Conservation (phyloP, 2,329 filamentous ascomycete genomes). For the Trichoderma breve region DNA sequence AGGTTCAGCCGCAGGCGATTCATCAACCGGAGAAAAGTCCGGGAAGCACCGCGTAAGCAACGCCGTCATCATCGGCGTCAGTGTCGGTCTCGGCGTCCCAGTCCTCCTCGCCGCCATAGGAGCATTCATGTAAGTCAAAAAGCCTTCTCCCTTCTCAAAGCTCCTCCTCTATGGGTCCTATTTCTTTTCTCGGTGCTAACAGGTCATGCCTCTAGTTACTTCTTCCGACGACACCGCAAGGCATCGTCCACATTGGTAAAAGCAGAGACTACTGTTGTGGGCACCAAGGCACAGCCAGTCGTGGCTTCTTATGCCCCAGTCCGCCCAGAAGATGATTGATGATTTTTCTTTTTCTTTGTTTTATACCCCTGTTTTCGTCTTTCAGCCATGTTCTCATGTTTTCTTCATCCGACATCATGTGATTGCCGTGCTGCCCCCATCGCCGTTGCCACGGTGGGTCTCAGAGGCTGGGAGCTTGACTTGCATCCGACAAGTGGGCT, state of each 20-base stretch:
- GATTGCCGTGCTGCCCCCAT: neutral
- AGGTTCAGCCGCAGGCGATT: neutral
- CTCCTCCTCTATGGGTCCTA: too few species aligned
- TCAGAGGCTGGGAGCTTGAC: neutral
- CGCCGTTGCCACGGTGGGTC: slow-evolving; percentile 2
- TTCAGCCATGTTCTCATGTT: neutral
- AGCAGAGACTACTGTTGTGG: neutral
- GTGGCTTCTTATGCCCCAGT: neutral
- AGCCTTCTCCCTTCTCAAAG: too few species aligned
- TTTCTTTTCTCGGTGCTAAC: neutral
- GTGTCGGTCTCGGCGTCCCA: slow-evolving; percentile 46
- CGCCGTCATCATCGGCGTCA: slow-evolving; percentile 48
- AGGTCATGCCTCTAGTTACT: neutral
- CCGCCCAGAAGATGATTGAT: neutral
- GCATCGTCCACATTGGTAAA: neutral
- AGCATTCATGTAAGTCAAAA: slow-evolving; percentile 33
- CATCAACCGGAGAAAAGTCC: neutral
- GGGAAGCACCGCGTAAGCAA: slow-evolving; percentile 37
- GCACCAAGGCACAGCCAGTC: neutral
- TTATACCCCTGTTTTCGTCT: neutral
- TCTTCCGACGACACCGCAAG: neutral
- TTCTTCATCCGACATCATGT: neutral
- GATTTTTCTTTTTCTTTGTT: neutral
- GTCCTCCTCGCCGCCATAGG: slow-evolving; percentile 34
- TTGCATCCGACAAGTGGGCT: neutral